Evolutionary conservation across 164 flowering plant species (phyloP), one percentile per base, ranked within the genome.

Genomic region (Liriodendron chinense): DNA sequence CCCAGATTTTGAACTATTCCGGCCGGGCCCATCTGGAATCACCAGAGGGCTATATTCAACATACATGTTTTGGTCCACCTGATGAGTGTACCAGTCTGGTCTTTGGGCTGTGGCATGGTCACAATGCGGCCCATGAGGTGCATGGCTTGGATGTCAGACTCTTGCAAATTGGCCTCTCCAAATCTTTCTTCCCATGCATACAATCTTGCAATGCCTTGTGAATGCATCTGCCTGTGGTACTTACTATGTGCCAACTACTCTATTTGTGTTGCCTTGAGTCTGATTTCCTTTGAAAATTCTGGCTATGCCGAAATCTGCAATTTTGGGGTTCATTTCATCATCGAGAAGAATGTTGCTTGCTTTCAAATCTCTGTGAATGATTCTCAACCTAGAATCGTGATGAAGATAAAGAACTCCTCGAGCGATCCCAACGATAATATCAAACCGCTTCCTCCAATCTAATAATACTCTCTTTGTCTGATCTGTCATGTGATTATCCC

Each of bases 271-370:
- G 62, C 71, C 79, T 71, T 78, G 71, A 13, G 69, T 73, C 66
- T 81, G 79, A 74, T 78, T 74, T 57, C 77, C 73, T 7, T 79
- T 77, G n/a, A 78, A 73, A 22, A 81, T 81, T 72, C 78, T 78
- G 4, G 98, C 98, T 94, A 93, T 86, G 34, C 98, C 97, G 73
- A 93, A 93, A 79, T 93, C 97, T 57, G 98, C 91, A 53, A 93
- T 90, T 76, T 90, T 93, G 0, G 96, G 98, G 73, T 81, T 87
- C 97, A 91, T 89, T 6, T 89, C 92, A 61, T 79, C 86, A 75
- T 91, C 97, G 57, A 92, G 78, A 70, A 92, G 74, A 75, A 92
- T 85, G 78, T 92, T 92, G 84, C 94, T 89, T 8, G 91, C 89
- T 74, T 92, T 91, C 22, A 92, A 72, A 78, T 92, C 97, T 71